Percentiles rank a stretch among this genome's conserved stretches.
Conservation (phyloP, 2,329 filamentous ascomycete genomes). For the Microdochium nivale region DNA sequence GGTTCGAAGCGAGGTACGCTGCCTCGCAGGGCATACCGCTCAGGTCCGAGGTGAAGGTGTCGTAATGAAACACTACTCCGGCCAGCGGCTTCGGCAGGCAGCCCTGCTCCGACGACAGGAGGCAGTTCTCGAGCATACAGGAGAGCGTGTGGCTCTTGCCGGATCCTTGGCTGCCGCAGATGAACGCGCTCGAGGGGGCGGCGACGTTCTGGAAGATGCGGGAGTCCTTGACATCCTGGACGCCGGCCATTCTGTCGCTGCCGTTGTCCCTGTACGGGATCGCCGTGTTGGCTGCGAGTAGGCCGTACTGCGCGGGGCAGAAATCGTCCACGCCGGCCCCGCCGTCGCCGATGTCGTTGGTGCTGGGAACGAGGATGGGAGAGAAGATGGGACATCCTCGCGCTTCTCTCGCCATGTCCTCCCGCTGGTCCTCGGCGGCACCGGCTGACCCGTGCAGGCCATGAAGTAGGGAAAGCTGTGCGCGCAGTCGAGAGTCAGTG, state of each 20-base stretch:
- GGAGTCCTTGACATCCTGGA: constrained; percentile 10
- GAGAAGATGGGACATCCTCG: not conserved
- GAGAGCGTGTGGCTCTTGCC: constrained; percentile 56
- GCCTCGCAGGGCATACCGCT: constrained; percentile 49
- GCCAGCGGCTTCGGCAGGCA: constrained; percentile 42
- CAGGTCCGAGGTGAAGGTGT: constrained; percentile 40
- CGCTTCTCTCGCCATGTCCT: not conserved
- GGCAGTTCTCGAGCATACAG: constrained; percentile 47
- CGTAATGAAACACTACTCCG: constrained; percentile 58
- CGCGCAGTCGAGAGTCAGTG: no score
- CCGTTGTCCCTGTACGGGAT: not conserved
- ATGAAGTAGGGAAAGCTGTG: no score
- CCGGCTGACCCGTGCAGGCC: no score
- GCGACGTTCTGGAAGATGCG: constrained; percentile 37
- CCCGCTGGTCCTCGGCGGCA: no score
- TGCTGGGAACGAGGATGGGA: not conserved
- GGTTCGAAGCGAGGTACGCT: constrained; percentile 40
- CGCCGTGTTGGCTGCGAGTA: not conserved
- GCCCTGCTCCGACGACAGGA: constrained; percentile 35
- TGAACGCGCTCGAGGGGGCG: constrained; percentile 50
- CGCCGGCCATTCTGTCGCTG: not conserved
- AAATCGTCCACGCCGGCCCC: not conserved
- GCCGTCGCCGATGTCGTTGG: not conserved
- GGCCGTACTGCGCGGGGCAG: not conserved
- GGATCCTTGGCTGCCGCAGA: constrained; percentile 56